Percentiles rank a stretch among this genome's conserved stretches.
Evolutionary conservation across 805 yeast species (phyloP).

Genomic region (Metschnikowia shivogae): DNA sequence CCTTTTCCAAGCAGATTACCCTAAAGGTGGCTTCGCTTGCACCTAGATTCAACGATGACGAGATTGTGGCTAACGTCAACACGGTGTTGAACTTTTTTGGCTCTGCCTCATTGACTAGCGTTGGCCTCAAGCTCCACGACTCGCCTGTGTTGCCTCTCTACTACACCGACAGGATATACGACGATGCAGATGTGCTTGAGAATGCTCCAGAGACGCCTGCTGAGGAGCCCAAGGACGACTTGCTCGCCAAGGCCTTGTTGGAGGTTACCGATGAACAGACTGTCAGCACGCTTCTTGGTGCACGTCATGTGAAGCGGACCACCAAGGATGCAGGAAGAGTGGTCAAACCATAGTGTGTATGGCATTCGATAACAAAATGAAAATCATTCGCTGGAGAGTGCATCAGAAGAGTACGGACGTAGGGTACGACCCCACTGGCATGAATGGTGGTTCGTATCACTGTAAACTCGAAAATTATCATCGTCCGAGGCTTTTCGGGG

Average conservation of each 20-base stretch:
- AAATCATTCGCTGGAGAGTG: too few species aligned
- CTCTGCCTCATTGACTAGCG: slow-evolving; percentile 46
- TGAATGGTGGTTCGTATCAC: too few species aligned
- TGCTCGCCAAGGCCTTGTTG: slow-evolving; percentile 56
- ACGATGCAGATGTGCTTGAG: slow-evolving; percentile 44
- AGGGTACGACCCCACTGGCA: too few species aligned
- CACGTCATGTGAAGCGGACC: slow-evolving; percentile 30
- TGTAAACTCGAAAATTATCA: too few species aligned
- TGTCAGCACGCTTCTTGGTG: slow-evolving; percentile 59
- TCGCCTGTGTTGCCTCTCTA: slow-evolving; percentile 87
- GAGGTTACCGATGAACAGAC: slow-evolving; percentile 78
- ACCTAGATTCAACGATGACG: slow-evolving; percentile 35
- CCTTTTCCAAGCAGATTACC: slow-evolving; percentile 66
- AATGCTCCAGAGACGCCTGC: slow-evolving; percentile 24
- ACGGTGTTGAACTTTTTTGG: slow-evolving; percentile 49
- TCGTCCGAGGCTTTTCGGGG: too few species aligned
- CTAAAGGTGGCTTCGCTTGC: slow-evolving; percentile 61
- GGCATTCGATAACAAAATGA: too few species aligned
- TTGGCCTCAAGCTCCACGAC: slow-evolving; percentile 58
- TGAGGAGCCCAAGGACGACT: slow-evolving; percentile 20
- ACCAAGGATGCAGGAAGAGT: slow-evolving; percentile 13
- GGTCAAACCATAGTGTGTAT: slow-evolving; percentile 7
- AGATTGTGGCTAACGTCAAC: slow-evolving; percentile 57
- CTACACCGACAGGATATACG: slow-evolving; percentile 53
- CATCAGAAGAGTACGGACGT: too few species aligned